Evolutionary conservation across 148 eudicot species (phyloP), one percentile per base, ranked within the genome.

Genomic region (Talinum fruticosum): DNA sequence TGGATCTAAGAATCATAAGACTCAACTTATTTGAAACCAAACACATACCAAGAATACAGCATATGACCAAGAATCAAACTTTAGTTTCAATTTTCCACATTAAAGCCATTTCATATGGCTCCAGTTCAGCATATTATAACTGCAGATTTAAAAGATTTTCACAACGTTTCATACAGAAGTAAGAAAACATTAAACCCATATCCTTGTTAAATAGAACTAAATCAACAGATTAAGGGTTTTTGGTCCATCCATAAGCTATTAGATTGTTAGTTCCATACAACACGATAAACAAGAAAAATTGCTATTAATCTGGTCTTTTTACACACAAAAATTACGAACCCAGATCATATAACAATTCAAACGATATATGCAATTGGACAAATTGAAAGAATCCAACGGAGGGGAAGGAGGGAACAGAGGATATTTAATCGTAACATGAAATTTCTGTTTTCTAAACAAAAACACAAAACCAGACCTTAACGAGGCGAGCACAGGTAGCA

Each of bases 401-500:
- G 54, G 5, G 54, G 5, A 21, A 16, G 54, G 16, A 21, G 5
- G 54, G 8, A 12, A 41, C 10, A 41, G 45, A 41, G 4, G n/a
- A n/a, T n/a, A n/a, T n/a, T n/a, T 41, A 41, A 41, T 41, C 10
- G 45, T 41, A 4, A 10, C 5, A 5, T 41, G 45, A 41, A 41
- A 41, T 41, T 10, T 4, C 5, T 41, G 6, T 5, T 41, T 41
- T 5, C 45, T 4, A 33, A 74, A 8, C 15, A 49, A 49, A 51
- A 10, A 53, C 1, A 72, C 33, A 15, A 7, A 37, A 71, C 44
- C 10, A 45, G 66, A 89, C 94, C 92, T 90, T 87, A 65, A 87
- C 89, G 57, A 93, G 96, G 86, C 88, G 92, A 76, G 91, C 87
- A 73, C 97, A 93, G 80, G 96, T 89, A 80, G 92, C 81, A 83